A percentile compares a stretch with the other conserved stretches of the same genome.
Conservation (phyloP, 2,329 filamentous ascomycete species). For the Colletotrichum spinosum region DNA sequence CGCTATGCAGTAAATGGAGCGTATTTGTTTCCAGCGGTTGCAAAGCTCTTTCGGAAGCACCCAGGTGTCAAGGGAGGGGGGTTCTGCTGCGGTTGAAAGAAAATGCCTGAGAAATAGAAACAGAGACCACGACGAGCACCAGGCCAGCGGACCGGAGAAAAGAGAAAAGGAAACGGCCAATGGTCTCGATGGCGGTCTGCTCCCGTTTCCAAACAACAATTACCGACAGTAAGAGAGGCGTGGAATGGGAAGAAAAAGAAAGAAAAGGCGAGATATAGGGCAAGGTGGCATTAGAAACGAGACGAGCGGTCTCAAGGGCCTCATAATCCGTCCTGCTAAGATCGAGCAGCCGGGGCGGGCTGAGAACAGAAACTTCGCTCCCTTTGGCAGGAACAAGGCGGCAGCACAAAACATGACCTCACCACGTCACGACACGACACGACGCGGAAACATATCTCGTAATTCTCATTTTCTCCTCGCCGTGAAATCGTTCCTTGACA, state of each 20-base stretch:
- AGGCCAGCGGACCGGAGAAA: background rate
- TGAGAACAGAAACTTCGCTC: too few species aligned
- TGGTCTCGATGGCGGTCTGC: too few species aligned
- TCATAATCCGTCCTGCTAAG: constrained; percentile 12
- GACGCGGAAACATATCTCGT: too few species aligned
- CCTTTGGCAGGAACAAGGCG: too few species aligned
- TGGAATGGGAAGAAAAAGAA: background rate
- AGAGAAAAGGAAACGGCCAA: background rate
- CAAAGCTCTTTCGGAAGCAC: too few species aligned
- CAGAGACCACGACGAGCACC: background rate
- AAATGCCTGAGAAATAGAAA: background rate
- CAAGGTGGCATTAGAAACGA: constrained; percentile 27
- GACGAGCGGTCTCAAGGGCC: constrained; percentile 12
- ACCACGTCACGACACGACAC: too few species aligned
- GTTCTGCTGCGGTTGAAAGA: background rate
- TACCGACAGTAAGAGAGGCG: background rate
- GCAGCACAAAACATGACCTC: too few species aligned
- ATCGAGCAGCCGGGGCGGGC: background rate
- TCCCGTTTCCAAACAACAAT: constrained; percentile 4
- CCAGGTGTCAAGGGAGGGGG: background rate
- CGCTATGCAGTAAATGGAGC: background rate
- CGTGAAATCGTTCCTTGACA: too few species aligned
- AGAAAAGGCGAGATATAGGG: constrained; percentile 17
- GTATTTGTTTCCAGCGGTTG: too few species aligned
- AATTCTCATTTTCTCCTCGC: too few species aligned